Conservation (phyloP, 2,329 filamentous ascomycete species). For the Lachnellula subtilissima region DNA sequence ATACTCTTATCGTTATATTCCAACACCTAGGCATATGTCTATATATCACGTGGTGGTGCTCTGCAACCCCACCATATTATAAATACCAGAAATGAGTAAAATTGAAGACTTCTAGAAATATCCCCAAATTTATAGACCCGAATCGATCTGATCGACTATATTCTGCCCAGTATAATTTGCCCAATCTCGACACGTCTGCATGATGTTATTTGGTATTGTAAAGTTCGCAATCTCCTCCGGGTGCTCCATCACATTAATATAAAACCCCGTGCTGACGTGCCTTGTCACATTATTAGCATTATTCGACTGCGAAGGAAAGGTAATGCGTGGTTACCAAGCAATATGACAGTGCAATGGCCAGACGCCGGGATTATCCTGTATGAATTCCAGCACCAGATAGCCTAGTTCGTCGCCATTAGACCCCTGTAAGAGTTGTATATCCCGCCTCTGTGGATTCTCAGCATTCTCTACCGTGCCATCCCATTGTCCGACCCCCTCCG, state of each 20-base stretch:
- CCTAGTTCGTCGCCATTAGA: slow-evolving; percentile 34
- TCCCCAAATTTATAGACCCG: slow-evolving; percentile 2
- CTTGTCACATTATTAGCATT: too few relatives aligned
- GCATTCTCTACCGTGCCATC: slow-evolving; percentile 34
- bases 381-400: slow-evolving; percentile 41
- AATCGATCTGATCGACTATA: slow-evolving; percentile 29
- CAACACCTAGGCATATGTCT: too few relatives aligned
- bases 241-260: slow-evolving; percentile 34
- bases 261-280: slow-evolving; percentile 40
- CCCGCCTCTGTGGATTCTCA: slow-evolving; percentile 47
- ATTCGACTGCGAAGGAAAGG: too few relatives aligned
- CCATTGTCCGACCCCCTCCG: slow-evolving; percentile 38
- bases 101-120: too few relatives aligned
- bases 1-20: too few relatives aligned
- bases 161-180: slow-evolving; percentile 26
- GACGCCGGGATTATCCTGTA: slow-evolving; percentile 46
- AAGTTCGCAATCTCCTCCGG: slow-evolving; percentile 36
- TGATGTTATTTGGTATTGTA: slow-evolving; percentile 44
- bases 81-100: too few relatives aligned
- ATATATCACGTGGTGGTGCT: too few relatives aligned
- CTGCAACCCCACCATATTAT: too few relatives aligned
- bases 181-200: slow-evolving; percentile 51
- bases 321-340: too few relatives aligned
- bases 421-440: slow-evolving; percentile 46
- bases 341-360: slow-evolving; percentile 50